These are phyloP conservation scores for Barnettozyma botsteinii DNA, from an alignment of 805 yeast species.

Conservation along the genomic window DNA sequence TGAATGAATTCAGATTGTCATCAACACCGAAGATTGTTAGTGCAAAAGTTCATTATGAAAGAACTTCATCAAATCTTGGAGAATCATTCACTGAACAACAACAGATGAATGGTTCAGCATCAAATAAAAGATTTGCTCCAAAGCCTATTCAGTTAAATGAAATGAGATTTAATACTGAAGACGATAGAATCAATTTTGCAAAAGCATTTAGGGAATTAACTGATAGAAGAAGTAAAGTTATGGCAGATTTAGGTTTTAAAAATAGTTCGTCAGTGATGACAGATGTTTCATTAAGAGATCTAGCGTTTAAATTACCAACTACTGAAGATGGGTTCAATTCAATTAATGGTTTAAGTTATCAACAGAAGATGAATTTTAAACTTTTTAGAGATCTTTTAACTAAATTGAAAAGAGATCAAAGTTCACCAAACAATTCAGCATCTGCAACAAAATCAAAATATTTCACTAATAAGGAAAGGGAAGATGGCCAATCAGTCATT, in stretches of 20 bases:
- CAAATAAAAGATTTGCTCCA: conserved; percentile 10
- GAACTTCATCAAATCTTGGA: conserved; percentile 19
- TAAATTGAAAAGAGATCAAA: conserved; percentile 12
- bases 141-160: conserved; percentile 21
- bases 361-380: conserved; percentile 29
- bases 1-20: conserved; percentile 18
- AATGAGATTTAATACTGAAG: conserved; percentile 16
- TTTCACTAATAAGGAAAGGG: conserved; percentile 14
- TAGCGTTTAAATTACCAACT: conserved; percentile 51
- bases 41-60: conserved; percentile 21
- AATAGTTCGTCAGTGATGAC: conserved; percentile 32
- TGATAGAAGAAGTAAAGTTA: conserved; percentile 36
- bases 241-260: conserved; percentile 34
- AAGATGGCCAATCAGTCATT: conserved; percentile 15
- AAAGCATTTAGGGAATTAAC: conserved; percentile 28
- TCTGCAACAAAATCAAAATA: conserved; percentile 16
- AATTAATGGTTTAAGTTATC: conserved; percentile 29
- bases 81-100: conserved; percentile 10
- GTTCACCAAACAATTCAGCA: background rate
- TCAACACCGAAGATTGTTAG: conserved; percentile 22
- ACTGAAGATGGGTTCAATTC: conserved; percentile 40
- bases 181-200: conserved; percentile 17
- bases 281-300: conserved; percentile 41
- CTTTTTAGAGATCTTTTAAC: conserved; percentile 35
- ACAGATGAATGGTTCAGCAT: background rate